Percentiles rank a stretch among this genome's conserved stretches.
Conservation (phyloP, 1,284 basidiomycete genomes). For the Ustilago crameri region DNA sequence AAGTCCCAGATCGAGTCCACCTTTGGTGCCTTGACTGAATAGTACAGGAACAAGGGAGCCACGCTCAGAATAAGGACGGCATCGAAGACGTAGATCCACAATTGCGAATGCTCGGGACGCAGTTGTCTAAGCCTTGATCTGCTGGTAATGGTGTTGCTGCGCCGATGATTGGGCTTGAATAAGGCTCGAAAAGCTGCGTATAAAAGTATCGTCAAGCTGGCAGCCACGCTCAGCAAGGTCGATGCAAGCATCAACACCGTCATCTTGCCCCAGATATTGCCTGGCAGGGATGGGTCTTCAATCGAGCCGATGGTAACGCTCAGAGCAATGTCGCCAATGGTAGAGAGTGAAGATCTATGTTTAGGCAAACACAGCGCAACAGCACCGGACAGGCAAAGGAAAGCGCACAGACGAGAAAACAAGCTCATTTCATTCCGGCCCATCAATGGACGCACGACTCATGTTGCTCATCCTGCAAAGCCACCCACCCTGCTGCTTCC, state of each 20-base stretch:
- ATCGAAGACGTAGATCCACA: conserved; percentile 9
- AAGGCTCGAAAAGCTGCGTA: neutral
- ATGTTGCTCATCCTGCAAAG: too few relatives aligned
- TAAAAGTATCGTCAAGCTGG: neutral
- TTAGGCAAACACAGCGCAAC: neutral
- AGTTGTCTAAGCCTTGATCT: neutral
- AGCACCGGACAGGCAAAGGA: neutral
- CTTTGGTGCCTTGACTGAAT: neutral
- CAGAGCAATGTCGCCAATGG: neutral
- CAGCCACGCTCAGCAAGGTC: neutral
- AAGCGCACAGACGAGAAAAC: neutral
- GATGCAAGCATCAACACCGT: neutral
- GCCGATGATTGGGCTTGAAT: neutral
- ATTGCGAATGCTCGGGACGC: conserved; percentile 1
- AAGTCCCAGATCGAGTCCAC: conserved; percentile 7
- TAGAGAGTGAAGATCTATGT: too few relatives aligned
- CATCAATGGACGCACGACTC: too few relatives aligned
- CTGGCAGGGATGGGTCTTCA: neutral
- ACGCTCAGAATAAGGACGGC: conserved; percentile 4
- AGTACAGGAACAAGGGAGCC: conserved; percentile 9
- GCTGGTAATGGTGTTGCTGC: neutral
- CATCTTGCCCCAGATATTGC: conserved; percentile 2
- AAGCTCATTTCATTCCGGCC: too few relatives aligned
- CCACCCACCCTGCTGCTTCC: too few relatives aligned
- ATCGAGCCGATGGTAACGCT: neutral